Evolutionary conservation across 352 stramenopile species (phyloP), one percentile per base, ranked within the genome.

Genomic region (Phytophthora fragariae): DNA sequence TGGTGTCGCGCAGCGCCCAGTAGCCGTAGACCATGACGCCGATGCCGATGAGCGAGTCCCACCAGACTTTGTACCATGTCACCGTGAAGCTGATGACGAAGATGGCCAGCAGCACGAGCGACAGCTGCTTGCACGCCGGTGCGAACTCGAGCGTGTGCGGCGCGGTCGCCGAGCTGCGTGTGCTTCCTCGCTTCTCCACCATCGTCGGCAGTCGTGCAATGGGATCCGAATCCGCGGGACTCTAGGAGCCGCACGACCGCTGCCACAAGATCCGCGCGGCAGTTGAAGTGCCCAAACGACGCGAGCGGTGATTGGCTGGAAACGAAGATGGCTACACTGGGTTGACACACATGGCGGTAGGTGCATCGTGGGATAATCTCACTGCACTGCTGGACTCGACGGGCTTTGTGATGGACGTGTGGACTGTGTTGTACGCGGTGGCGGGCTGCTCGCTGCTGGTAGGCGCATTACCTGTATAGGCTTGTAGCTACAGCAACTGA

Each of bases 1-100:
- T 87, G 31, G 77, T 79, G 68, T 91, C 74, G 41, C 58, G 73
- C 9, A 95, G 77, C 35, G 62, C 68, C 70, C 85, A 91, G 67
- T 90, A 92, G 31, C 86, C 88, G 27, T 75, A 80, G 15, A 56
- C 50, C 27, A 79, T 81, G 27, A 92, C 82, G 11, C 71, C 21
- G 3, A 95, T 39, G 5, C 80, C 82, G 49, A 93, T 84, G 68
- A 91, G 66, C 41, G 84, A 86, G 74, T 95, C 88, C 88, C 88
- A 95, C 85, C 84, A 95, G 39, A 95, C 85, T 47, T 79, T 76
- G 76, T 92, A 93, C 88, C 88, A 95, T 37, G 86, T 90, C n/a
- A 90, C 74, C 17, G 80, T 79, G 75, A 95, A 92, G 73, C 85
- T 91, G 58, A 85, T 58, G 41, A 81, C 19, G 75, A 84, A 91